phyloP scores from a whole-genome alignment of 108 stramenopile genomes.

The Schizochytrium sp. region DNA sequence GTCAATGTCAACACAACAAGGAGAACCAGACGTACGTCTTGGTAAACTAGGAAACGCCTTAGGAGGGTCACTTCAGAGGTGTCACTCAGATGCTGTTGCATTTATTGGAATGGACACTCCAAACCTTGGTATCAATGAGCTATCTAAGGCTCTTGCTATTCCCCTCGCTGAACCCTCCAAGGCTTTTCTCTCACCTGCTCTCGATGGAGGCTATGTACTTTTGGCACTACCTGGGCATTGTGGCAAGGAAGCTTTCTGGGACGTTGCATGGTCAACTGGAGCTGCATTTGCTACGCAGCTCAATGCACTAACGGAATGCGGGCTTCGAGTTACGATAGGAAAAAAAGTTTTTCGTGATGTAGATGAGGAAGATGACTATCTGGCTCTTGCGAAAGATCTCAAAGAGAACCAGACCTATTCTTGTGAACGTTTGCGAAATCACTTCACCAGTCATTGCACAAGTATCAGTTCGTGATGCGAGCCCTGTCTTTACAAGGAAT shows the following conservation, averaged over 20 bases:
- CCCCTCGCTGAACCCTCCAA: too few species aligned
- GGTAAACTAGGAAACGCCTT: slow-evolving; percentile 14
- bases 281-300: slow-evolving; percentile 26
- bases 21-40: slow-evolving; percentile 16
- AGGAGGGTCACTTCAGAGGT: background rate
- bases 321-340: background rate
- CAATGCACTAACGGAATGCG: background rate
- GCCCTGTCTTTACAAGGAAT: too few species aligned
- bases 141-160: background rate
- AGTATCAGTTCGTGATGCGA: too few species aligned
- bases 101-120: slow-evolving; percentile 58
- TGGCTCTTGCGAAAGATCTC: background rate
- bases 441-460: too few species aligned
- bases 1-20: background rate
- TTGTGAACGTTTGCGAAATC: too few species aligned
- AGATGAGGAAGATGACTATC: slow-evolving; percentile 24
- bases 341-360: background rate
- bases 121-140: background rate
- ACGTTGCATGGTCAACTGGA: slow-evolving; percentile 15
- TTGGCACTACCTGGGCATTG: background rate
- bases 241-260: background rate
- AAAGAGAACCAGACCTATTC: background rate
- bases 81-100: background rate
- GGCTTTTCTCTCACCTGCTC: background rate
- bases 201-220: slow-evolving; percentile 26